These are phyloP conservation scores for Vicia faba DNA, from an alignment of 306 rosid species.

Conservation along the genomic window DNA sequence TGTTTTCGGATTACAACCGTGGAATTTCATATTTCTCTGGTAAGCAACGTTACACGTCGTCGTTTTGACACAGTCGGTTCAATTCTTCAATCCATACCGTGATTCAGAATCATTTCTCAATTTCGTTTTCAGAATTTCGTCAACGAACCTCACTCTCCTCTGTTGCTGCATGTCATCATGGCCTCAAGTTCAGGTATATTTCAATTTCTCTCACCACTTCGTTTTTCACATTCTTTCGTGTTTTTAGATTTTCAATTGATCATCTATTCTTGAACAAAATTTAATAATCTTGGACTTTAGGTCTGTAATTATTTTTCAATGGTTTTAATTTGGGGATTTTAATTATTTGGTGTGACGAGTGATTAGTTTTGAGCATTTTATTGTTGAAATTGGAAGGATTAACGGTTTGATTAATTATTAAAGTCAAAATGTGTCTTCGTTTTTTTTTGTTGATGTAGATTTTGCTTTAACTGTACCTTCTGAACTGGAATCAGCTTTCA, in stretches of 20 bases:
- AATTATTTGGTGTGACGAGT: not conserved
- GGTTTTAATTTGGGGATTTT: not conserved
- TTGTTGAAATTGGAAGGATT: constrained; percentile 11
- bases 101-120: constrained; percentile 19
- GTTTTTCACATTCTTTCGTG: constrained; percentile 1
- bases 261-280: not conserved
- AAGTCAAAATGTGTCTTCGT: constrained; percentile 17
- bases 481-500: constrained; percentile 78
- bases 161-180: constrained; percentile 46
- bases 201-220: constrained; percentile 13
- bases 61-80: constrained; percentile 27
- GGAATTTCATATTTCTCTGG: not conserved
- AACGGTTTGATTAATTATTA: not conserved
- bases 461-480: constrained; percentile 58
- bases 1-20: not conserved
- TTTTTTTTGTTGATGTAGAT: constrained; percentile 48
- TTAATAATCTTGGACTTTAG: constrained; percentile 1
- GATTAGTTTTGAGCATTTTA: constrained; percentile 13
- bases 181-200: constrained; percentile 81
- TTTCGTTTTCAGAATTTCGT: constrained; percentile 37
- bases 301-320: not conserved
- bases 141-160: constrained; percentile 25
- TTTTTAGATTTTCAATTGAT: constrained; percentile 20
- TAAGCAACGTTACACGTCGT: constrained; percentile 18
- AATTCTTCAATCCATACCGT: not conserved